A percentile compares a stretch with the other conserved stretches of the same genome.
Conservation (phyloP, 1,139 yeast species). For the Pneumocystis canis region DNA sequence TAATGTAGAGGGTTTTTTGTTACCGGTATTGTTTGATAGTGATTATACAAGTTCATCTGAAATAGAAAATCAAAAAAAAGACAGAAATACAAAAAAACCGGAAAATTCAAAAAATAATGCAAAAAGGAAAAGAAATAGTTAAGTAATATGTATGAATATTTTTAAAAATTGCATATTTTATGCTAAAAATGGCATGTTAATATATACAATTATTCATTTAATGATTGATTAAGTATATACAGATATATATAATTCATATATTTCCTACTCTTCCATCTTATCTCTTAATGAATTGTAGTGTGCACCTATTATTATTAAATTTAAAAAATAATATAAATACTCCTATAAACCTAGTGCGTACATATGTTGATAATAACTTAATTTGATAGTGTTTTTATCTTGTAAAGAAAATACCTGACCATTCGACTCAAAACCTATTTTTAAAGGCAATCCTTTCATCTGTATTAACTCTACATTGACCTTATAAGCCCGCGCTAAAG, state of each 20-base stretch:
- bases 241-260: not conserved
- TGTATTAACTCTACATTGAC: conserved; percentile 63
- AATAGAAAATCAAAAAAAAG: not conserved
- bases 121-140: not conserved
- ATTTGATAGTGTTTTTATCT: conserved; percentile 33
- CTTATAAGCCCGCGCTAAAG: conserved; percentile 51
- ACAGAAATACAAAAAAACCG: not conserved
- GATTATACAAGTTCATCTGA: not conserved
- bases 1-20: not conserved
- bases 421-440: conserved; percentile 38
- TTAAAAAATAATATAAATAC: not conserved
- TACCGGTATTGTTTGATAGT: not conserved
- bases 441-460: conserved; percentile 54
- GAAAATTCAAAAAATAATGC: not conserved
- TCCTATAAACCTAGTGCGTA: conserved; percentile 52
- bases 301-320: conserved; percentile 28
- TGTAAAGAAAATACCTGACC: conserved; percentile 19
- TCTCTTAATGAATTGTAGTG: conserved; percentile 71
- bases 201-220: not conserved
- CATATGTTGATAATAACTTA: conserved; percentile 73
- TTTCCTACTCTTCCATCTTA: not conserved
- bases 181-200: not conserved
- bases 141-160: too few species aligned
- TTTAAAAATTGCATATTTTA: not conserved
- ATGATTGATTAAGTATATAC: not conserved